Conservation (phyloP, 1,139 yeast species). For the Blastobotrys serpentis region DNA sequence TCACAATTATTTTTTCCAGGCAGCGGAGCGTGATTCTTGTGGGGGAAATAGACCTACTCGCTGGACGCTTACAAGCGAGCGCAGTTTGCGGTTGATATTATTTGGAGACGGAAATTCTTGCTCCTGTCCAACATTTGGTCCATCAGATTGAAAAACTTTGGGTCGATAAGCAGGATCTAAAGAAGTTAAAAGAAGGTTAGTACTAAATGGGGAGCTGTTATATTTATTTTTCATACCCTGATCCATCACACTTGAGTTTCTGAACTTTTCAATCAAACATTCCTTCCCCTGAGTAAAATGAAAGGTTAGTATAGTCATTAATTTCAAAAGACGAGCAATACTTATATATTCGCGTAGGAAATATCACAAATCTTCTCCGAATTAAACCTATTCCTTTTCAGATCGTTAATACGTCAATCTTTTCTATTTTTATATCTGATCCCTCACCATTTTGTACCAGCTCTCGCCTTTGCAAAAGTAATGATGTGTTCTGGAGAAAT, state of each 20-base stretch:
- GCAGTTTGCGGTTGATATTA: conserved; percentile 37
- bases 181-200: background rate
- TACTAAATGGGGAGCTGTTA: background rate
- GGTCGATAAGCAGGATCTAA: conserved; percentile 45
- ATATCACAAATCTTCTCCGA: conserved; percentile 52
- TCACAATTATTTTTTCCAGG: conserved; percentile 1
- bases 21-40: conserved; percentile 13
- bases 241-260: conserved; percentile 51
- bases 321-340: too few relatives aligned
- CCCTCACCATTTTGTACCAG: conserved; percentile 46
- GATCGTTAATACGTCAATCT: background rate
- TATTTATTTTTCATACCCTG: conserved; percentile 26
- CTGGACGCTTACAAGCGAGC: conserved; percentile 39
- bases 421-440: background rate
- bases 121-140: conserved; percentile 41
- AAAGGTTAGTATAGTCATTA: conserved; percentile 13
- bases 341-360: conserved; percentile 48
- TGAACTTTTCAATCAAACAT: conserved; percentile 47
- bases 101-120: conserved; percentile 42
- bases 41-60: conserved; percentile 32
- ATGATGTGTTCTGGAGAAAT: conserved; percentile 45
- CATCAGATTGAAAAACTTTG: conserved; percentile 42
- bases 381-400: conserved; percentile 40
- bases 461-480: conserved; percentile 45
- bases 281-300: conserved; percentile 44